Evolutionary conservation across 371 early-diverging fungal genomes (phyloP), one percentile per base, ranked within the genome.

Genomic region (Syncephalis plumigaleata): DNA sequence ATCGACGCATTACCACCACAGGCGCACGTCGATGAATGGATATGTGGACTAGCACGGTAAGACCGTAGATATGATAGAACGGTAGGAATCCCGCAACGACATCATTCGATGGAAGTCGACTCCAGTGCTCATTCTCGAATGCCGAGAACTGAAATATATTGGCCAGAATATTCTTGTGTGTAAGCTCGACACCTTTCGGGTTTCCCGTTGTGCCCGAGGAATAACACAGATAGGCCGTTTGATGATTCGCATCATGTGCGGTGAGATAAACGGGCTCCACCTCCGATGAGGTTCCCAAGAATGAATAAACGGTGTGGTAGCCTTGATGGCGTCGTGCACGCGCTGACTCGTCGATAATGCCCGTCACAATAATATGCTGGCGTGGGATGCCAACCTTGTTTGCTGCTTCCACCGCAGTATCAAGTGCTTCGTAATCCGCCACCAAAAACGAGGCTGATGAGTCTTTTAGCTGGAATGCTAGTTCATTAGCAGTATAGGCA

Each of bases 51-150:
- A 54, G 36, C 56, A 56, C 53, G 48, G 46, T 49, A 25, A 79
- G 62, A n/a, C 81, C 87, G 55, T 82, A 90, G 39, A 86, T 78
- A 53, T 90, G 90, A 56, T 71, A 90, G 47, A 83, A 79, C 1
- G 89, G 89, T 45, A 86, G 62, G 42, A 85, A 42, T 22, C 55
- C 15, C 39, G 36, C n/a, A 17, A 45, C 55, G 15, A 24, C 43
- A 22, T 36, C 42, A 36, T 21, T 27, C 23, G 38, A 38, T 2
- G 36, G 39, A 27, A 25, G 26, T 39, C 2, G 15, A 42, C 17
- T 15, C 51, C 31, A 39, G 55, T 42, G 31, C 47, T 50, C 52
- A 51, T 36, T 38, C 46, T 44, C 61, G 60, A 46, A 56, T 54
- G 4, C 51, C 65, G 39, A 62, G 57, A 54, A 51, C 54, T 88